Evolutionary conservation across 495 filamentous ascomycete genomes (phyloP).

Genomic region (Cairneyella variabilis): DNA sequence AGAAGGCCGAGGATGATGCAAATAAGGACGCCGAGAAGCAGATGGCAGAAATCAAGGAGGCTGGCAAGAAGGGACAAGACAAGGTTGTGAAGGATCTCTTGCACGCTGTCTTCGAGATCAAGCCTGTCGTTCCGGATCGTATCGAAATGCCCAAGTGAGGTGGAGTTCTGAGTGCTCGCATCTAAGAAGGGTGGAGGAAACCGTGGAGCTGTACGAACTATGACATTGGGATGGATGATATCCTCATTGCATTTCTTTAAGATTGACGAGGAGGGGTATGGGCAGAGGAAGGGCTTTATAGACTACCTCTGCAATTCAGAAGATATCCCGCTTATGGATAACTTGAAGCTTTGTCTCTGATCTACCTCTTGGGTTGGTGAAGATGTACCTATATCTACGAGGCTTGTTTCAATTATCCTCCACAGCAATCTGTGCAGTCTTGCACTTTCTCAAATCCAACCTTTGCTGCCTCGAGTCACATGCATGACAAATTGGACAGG

Average conservation of each 20-base stretch:
- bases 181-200: too few species aligned
- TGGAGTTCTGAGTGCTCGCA: background rate
- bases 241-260: background rate
- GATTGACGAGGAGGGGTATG: background rate
- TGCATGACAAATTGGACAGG: constrained; percentile 14
- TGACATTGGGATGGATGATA: background rate
- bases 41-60: constrained; percentile 74
- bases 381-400: too few species aligned
- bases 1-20: constrained; percentile 55
- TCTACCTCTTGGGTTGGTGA: too few species aligned
- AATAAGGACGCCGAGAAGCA: constrained; percentile 60
- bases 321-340: background rate
- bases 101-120: constrained; percentile 71
- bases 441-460: too few species aligned
- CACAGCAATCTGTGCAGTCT: too few species aligned
- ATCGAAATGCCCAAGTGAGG: constrained; percentile 25
- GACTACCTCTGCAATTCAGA: background rate
- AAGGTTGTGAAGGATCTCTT: constrained; percentile 80
- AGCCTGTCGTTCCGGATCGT: constrained; percentile 57
- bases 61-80: constrained; percentile 71
- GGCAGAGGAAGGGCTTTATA: background rate
- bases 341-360: too few species aligned
- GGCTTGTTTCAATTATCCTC: too few species aligned
- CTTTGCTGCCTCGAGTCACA: constrained; percentile 17
- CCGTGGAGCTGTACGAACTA: background rate